These are phyloP conservation scores for Penicillium steckii DNA, from an alignment of 495 filamentous ascomycete genomes.

Conservation along the genomic window DNA sequence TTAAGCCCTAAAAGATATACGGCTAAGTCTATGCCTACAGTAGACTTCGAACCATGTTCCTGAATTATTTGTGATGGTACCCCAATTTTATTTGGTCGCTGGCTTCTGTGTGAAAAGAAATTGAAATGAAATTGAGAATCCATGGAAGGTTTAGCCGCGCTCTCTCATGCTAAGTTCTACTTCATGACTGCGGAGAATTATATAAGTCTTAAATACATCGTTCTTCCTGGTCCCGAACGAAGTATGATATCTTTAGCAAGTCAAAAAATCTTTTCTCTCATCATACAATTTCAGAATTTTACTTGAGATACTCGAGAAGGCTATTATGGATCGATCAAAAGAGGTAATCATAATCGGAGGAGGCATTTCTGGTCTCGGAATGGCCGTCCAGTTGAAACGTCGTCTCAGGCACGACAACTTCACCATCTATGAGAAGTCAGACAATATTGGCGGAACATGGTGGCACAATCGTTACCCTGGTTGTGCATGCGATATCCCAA, in stretches of 20 bases:
- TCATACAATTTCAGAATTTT: background rate
- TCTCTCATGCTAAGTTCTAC: too few relatives aligned
- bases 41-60: too few relatives aligned
- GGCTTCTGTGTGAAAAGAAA: background rate
- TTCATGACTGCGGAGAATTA: too few relatives aligned
- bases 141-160: background rate
- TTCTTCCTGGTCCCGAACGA: background rate
- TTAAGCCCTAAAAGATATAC: background rate
- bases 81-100: too few relatives aligned
- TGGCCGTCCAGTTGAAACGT: slow-evolving; percentile 13
- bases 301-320: background rate
- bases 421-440: slow-evolving; percentile 16
- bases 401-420: slow-evolving; percentile 12
- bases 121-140: background rate
- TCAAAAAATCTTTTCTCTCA: background rate
- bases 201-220: background rate
- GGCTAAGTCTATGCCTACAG: too few relatives aligned
- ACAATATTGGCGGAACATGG: slow-evolving; percentile 55
- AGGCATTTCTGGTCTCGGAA: slow-evolving; percentile 12
- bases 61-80: too few relatives aligned
- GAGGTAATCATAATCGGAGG: slow-evolving; percentile 16
- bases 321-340: slow-evolving; percentile 3
- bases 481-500: slow-evolving; percentile 55
- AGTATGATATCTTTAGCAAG: too few relatives aligned
- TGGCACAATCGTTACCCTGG: slow-evolving; percentile 58